These are phyloP conservation scores for Tylopilus vinaceipallidus DNA, from an alignment of 768 basidiomycete species.

Conservation along the genomic window DNA sequence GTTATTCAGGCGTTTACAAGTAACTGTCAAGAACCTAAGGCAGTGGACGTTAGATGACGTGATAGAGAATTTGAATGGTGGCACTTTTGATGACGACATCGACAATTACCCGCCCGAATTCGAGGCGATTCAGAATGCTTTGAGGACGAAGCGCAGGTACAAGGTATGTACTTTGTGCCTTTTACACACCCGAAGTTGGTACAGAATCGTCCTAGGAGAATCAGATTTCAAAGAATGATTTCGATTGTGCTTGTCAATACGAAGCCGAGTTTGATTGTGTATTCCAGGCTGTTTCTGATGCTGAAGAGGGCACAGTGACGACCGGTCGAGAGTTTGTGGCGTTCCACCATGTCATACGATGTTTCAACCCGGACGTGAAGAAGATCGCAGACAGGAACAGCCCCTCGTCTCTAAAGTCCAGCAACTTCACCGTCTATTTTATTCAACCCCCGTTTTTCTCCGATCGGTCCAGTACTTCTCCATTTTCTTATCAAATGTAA, in stretches of 20 bases:
- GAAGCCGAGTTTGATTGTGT: background rate
- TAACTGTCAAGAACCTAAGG: background rate
- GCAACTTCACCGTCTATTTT: constrained; percentile 13
- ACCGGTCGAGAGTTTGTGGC: no score
- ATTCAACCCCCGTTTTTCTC: constrained; percentile 13
- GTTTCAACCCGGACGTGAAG: no score
- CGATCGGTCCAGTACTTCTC: background rate
- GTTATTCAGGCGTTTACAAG: background rate
- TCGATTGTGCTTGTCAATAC: background rate
- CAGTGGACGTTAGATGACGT: background rate
- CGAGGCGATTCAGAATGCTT: no score
- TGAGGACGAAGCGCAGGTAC: no score
- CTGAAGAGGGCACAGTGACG: no score
- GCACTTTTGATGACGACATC: no score
- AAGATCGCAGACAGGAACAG: no score
- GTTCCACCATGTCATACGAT: no score
- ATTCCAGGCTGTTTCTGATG: no score
- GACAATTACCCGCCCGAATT: no score
- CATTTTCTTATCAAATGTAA: background rate
- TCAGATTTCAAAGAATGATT: background rate
- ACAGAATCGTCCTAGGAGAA: background rate
- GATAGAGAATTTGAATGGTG: background rate
- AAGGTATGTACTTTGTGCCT: no score
- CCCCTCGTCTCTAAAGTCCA: no score
- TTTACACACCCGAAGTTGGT: background rate